Evolutionary conservation across 768 basidiomycete genomes (phyloP).

Genomic region (Pholiota conissans): DNA sequence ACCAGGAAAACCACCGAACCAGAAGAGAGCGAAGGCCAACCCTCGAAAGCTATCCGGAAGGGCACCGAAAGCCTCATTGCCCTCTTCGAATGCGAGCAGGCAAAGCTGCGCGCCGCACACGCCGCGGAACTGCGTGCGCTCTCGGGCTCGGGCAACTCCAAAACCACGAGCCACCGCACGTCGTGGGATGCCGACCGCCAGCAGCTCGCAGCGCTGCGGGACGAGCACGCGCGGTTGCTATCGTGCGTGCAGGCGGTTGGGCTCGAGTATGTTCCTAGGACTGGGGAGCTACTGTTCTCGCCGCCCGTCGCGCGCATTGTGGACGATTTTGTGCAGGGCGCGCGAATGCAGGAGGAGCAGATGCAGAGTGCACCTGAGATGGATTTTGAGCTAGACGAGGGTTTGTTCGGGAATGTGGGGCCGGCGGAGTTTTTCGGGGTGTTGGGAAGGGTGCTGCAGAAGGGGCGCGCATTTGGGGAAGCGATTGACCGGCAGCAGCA

Average conservation of each 20-base stretch:
- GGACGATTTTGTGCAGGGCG: slow-evolving; percentile 11
- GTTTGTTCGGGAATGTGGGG: neutral
- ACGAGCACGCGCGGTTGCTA: slow-evolving; percentile 11
- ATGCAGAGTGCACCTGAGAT: neutral
- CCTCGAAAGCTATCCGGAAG: slow-evolving; percentile 12
- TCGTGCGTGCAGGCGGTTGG: slow-evolving; percentile 4
- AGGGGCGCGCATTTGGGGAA: neutral
- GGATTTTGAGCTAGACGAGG: neutral
- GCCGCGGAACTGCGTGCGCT: slow-evolving; percentile 6
- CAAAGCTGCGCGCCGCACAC: slow-evolving; percentile 6
- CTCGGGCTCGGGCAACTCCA: neutral
- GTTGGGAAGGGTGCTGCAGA: neutral
- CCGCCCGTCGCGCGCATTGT: slow-evolving; percentile 9
- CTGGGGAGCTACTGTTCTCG: slow-evolving; percentile 8
- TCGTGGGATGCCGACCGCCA: neutral
- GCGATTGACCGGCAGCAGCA: neutral
- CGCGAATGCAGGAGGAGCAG: neutral
- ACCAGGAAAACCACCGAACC: neutral
- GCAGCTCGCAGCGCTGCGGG: slow-evolving; percentile 2
- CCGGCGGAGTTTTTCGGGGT: neutral
- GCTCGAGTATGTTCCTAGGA: slow-evolving; percentile 7
- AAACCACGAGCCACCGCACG: neutral
- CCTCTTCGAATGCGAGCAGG: slow-evolving; percentile 21
- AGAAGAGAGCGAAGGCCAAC: neutral
- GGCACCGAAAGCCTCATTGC: slow-evolving; percentile 19